These are phyloP conservation scores for Tirmania nivea DNA, from an alignment of 495 filamentous ascomycete genomes.

Conservation along the genomic window DNA sequence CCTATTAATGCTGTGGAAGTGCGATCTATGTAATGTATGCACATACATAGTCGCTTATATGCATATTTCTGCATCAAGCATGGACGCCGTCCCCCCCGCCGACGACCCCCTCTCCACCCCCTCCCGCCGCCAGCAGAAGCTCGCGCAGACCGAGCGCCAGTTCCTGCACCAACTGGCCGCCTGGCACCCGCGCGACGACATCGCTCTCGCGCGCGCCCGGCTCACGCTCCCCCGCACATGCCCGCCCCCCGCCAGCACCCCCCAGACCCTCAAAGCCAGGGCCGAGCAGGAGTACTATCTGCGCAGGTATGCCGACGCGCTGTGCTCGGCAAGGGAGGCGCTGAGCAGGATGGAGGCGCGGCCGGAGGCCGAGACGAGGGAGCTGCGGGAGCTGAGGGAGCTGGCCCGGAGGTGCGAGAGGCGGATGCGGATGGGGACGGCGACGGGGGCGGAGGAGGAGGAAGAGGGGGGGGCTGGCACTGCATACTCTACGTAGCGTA, in stretches of 20 bases:
- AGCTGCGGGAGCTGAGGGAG: neutral
- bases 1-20: too few relatives aligned
- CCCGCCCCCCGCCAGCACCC: neutral
- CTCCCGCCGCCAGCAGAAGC: neutral
- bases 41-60: too few relatives aligned
- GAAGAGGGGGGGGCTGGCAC: neutral
- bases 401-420: neutral
- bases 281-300: neutral
- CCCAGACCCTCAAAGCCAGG: neutral
- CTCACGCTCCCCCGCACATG: neutral
- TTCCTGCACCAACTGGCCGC: neutral
- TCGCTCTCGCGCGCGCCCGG: neutral
- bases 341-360: neutral
- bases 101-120: neutral
- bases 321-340: neutral
- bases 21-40: too few relatives aligned
- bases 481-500: too few relatives aligned
- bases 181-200: neutral
- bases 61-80: too few relatives aligned
- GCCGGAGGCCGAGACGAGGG: neutral
- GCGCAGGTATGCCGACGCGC: neutral
- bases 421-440: neutral
- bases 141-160: neutral
- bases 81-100: too few relatives aligned
- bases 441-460: neutral